These are phyloP conservation scores for Solanum chacoense DNA, from an alignment of 305 asterid species.

Conservation along the genomic window DNA sequence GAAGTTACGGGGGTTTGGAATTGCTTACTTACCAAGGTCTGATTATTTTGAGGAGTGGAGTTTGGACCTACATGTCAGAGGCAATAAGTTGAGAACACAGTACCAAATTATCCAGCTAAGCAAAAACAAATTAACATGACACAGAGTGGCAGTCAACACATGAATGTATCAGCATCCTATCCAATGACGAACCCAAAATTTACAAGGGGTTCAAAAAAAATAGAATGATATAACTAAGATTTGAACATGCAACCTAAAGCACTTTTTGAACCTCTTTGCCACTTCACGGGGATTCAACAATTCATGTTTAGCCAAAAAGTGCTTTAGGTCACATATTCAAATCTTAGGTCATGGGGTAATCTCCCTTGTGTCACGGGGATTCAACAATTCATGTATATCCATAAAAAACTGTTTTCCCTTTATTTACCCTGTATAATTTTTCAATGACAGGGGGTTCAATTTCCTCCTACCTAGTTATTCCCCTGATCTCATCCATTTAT, in stretches of 20 bases:
- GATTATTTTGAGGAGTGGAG: conserved; percentile 32
- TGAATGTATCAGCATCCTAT: background rate
- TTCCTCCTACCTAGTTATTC: background rate
- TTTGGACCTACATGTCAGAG: conserved; percentile 38
- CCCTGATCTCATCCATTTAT: background rate
- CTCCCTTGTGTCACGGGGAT: background rate
- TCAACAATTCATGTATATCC: background rate
- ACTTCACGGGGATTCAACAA: background rate
- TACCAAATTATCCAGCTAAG: background rate
- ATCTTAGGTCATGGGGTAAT: background rate
- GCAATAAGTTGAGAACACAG: conserved; percentile 11
- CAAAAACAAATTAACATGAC: background rate
- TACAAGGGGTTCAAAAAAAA: background rate
- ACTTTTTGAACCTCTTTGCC: background rate
- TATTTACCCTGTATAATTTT: background rate
- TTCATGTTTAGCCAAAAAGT: background rate
- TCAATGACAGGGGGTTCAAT: background rate
- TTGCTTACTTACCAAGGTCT: conserved; percentile 25
- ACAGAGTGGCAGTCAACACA: background rate
- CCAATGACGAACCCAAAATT: background rate
- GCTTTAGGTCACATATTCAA: background rate
- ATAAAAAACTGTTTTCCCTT: background rate
- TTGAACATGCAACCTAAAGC: background rate
- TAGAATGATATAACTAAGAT: background rate
- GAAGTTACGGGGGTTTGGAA: conserved; percentile 9